Conservation (phyloP, 2,329 filamentous ascomycete genomes). For the Davidsoniella australis region DNA sequence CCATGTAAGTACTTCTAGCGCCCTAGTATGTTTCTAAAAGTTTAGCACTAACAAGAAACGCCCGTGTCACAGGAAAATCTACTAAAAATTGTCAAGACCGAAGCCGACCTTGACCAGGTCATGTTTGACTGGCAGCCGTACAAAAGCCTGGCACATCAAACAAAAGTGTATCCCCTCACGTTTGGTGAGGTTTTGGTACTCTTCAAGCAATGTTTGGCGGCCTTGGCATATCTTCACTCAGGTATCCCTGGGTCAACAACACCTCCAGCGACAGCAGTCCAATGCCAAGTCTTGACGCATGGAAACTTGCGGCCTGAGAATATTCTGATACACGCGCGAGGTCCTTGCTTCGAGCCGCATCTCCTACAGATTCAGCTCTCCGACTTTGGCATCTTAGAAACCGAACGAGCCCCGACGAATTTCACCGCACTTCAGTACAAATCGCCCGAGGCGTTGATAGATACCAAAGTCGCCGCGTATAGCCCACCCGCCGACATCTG, state of each 20-base stretch:
- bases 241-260: no score
- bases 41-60: no score
- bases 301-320: conserved; percentile 5
- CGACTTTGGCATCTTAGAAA: conserved; percentile 9
- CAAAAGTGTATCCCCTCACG: neutral
- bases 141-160: neutral
- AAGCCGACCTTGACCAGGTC: neutral
- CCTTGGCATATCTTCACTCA: neutral
- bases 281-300: conserved; percentile 1
- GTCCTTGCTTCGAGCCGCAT: neutral
- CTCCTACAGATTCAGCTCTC: conserved; percentile 2
- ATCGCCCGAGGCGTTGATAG: conserved; percentile 2
- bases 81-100: neutral
- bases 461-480: neutral
- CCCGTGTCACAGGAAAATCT: neutral
- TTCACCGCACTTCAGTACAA: neutral
- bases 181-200: neutral
- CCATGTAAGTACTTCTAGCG: neutral
- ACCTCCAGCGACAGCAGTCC: neutral
- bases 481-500: neutral
- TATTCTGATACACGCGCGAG: neutral
- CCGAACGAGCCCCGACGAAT: neutral
- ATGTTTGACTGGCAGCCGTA: neutral
- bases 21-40: no score
- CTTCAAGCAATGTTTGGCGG: neutral